Evolutionary conservation across 176 grass and related monocot genomes (phyloP).

Genomic region (Oryza meyeriana): DNA sequence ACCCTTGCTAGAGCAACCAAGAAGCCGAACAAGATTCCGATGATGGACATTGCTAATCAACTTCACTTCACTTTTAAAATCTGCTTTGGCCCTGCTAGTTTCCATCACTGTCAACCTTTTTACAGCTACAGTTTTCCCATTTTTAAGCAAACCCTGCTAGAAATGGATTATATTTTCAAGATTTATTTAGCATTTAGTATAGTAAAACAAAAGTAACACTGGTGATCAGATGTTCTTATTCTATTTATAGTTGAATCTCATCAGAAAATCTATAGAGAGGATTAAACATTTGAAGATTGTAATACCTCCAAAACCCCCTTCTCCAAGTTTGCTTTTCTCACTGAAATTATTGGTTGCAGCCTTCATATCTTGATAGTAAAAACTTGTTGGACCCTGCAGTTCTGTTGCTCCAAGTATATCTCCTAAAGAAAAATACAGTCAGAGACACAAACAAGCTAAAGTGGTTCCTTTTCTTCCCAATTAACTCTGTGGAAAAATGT

Average conservation of each 20-base stretch:
- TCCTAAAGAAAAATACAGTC: slow-evolving; percentile 36
- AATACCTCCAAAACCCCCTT: slow-evolving; percentile 82
- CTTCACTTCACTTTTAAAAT: slow-evolving; percentile 82
- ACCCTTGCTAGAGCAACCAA: slow-evolving; percentile 76
- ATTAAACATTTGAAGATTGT: slow-evolving; percentile 11
- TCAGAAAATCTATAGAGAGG: not conserved
- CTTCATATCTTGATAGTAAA: slow-evolving; percentile 69
- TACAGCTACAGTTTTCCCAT: slow-evolving; percentile 78
- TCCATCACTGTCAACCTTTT: slow-evolving; percentile 57
- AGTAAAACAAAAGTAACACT: slow-evolving; percentile 1
- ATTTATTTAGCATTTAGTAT: slow-evolving; percentile 14
- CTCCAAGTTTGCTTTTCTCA: slow-evolving; percentile 70
- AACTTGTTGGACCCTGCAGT: slow-evolving; percentile 60
- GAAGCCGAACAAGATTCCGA: slow-evolving; percentile 71
- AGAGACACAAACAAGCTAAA: slow-evolving; percentile 17
- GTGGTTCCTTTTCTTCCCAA: slow-evolving; percentile 1
- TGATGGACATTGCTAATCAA: slow-evolving; percentile 93
- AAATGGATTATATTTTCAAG: not conserved
- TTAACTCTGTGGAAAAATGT: not conserved
- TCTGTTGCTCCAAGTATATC: slow-evolving; percentile 72
- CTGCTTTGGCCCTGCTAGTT: slow-evolving; percentile 47
- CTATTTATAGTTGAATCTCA: not conserved
- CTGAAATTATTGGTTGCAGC: slow-evolving; percentile 68
- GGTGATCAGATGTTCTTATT: slow-evolving; percentile 1
- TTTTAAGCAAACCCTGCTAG: slow-evolving; percentile 68